A percentile compares a stretch with the other conserved stretches of the same genome.
Evolutionary conservation across 768 basidiomycete genomes (phyloP).

Genomic region (Butyriboletus loyo): DNA sequence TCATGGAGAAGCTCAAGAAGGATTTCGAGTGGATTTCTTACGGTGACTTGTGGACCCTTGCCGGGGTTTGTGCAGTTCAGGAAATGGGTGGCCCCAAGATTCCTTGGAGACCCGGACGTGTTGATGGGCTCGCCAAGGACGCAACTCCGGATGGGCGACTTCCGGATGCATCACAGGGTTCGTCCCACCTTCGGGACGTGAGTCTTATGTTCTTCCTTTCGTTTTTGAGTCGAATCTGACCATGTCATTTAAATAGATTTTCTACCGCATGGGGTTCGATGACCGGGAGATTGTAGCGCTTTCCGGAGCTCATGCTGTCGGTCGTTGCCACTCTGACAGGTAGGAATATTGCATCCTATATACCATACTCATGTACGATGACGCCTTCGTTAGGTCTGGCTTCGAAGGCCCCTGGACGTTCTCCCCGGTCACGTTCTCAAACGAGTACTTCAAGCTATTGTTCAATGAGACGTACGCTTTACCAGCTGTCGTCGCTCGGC

Average conservation of each 20-base stretch:
- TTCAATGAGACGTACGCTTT: constrained; percentile 72
- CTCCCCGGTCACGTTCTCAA: constrained; percentile 84
- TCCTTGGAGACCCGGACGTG: constrained; percentile 90
- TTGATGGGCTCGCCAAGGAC: constrained; percentile 76
- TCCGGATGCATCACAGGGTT: constrained; percentile 81
- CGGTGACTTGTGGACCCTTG: constrained; percentile 96
- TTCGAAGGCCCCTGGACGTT: constrained; percentile 95
- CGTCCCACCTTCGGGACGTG: constrained; percentile 80
- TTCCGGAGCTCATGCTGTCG: constrained; percentile 91
- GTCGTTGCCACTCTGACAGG: constrained; percentile 88
- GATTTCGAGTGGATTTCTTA: constrained; percentile 94
- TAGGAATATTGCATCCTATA: constrained; percentile 24
- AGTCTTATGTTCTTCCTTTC: constrained; percentile 18
- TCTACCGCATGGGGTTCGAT: constrained; percentile 85
- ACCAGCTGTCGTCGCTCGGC: neutral
- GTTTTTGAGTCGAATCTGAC: neutral
- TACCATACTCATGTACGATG: neutral
- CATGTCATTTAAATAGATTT: constrained; percentile 40
- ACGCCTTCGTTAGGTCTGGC: constrained; percentile 49
- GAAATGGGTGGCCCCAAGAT: constrained; percentile 93
- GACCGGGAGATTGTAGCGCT: constrained; percentile 98
- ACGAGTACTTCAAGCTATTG: constrained; percentile 84
- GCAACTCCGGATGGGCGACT: constrained; percentile 87
- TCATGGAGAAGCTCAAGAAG: constrained; percentile 85
- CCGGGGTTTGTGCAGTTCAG: constrained; percentile 86